Evolutionary conservation across 305 asterid species (phyloP).

Genomic region (Plantago rigida): DNA sequence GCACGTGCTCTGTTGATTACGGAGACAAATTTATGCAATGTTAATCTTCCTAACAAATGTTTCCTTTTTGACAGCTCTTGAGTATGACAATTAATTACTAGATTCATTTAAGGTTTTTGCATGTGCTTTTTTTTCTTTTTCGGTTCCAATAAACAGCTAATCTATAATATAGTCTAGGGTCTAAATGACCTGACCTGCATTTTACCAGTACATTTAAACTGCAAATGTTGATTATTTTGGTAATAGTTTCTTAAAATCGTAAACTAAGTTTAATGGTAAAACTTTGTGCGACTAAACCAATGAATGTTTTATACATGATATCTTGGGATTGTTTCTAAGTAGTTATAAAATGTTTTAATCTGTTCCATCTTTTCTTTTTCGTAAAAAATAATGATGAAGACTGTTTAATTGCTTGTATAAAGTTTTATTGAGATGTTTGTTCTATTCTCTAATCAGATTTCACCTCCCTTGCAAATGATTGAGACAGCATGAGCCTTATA

Average conservation of each 20-base stretch:
- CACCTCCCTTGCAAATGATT: no score
- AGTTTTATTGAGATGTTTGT: no score
- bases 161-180: neutral
- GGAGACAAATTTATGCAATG: neutral
- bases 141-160: no score
- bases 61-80: constrained; percentile 8
- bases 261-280: neutral
- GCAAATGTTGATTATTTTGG: neutral
- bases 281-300: neutral
- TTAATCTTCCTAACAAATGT: constrained; percentile 9
- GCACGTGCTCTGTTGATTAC: neutral
- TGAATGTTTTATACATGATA: neutral
- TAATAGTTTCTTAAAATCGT: no score
- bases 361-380: no score
- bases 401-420: no score
- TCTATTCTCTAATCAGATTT: no score
- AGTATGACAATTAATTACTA: neutral
- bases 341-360: no score
- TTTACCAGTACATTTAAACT: neutral
- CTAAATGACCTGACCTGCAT: neutral
- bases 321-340: no score
- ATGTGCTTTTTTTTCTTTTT: no score
- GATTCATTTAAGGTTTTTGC: neutral
- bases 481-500: no score
- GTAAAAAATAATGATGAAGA: no score